Base-by-base conservation (phyloP, 768 basidiomycete species). In the Pilatotrama ljubarskyi region DNA sequence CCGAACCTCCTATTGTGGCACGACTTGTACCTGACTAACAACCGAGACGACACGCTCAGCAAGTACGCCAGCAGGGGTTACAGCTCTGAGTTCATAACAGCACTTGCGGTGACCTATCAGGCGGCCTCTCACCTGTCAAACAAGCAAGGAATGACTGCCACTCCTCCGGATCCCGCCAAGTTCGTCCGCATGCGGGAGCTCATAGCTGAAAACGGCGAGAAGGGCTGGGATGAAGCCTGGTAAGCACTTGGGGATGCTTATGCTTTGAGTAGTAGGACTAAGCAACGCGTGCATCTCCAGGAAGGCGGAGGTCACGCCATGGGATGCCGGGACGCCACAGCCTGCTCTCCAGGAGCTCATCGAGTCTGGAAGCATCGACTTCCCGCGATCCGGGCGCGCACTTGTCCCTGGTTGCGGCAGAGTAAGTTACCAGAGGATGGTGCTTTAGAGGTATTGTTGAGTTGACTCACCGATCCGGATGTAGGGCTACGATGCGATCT, bases 401-500 rank as follows among this genome's bases (percentile, higher is more conserved):
- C 69, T 85, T 1, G 76, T 85, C 11, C 82, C 83, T 0, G 85
- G 85, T 0, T 89, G 87, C 66, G 88, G 88, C 13, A 76, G 70
- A 51, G 77, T 79, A 59, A 20, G 41, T 42, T 9, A 14, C 20
- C 14, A 22, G 22, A 51, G 25, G 1, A 1, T 61, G 17, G 18
- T 32, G n/a, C 1, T 5, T 32, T 3, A 14, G 13, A 24, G 22
- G 48, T 18, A 8, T 24, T 49, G 37, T 25, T n/a, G 14, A n/a
- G 18, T 42, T 11, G 9, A n/a, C 7, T n/a, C n/a, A n/a, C n/a
- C n/a, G n/a, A n/a, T n/a, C n/a, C 38, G 13, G 8, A 26, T 15
- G 13, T 62, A 88, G 86, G 86, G 84, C 10, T 84, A 87, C 67
- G 88, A 89, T 64, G 78, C 81, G 0, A 68, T 81, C 2, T 82